Evolutionary conservation across 2,329 filamentous ascomycete species (phyloP).

Genomic region (Aspergillus novofumigatus): DNA sequence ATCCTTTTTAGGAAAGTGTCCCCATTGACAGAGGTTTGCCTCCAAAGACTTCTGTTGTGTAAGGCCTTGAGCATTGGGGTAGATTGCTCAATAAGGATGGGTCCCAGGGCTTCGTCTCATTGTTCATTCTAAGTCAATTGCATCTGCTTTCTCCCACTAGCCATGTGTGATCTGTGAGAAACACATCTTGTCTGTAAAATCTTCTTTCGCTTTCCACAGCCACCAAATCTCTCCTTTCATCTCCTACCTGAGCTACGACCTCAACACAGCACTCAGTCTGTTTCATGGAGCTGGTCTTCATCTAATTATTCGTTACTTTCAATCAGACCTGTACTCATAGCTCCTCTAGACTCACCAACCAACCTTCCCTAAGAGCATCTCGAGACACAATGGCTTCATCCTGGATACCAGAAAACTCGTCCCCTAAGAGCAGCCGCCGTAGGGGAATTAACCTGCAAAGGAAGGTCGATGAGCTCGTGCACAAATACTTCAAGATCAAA

Average conservation of each 20-base stretch:
- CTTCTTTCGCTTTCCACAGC: neutral
- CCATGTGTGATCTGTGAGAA: neutral
- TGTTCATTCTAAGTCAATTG: neutral
- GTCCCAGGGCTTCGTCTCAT: neutral
- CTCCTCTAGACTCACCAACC: neutral
- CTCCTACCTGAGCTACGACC: neutral
- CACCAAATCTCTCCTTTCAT: neutral
- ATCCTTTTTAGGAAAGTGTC: neutral
- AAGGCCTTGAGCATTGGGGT: neutral
- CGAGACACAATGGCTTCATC: neutral
- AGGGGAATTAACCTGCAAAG: neutral
- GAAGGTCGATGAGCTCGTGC: slow-evolving; percentile 23
- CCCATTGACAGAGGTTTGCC: neutral
- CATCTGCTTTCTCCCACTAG: neutral
- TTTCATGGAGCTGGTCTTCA: neutral
- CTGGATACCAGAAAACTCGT: neutral
- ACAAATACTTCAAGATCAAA: slow-evolving; percentile 22
- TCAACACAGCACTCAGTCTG: neutral
- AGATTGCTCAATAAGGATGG: neutral
- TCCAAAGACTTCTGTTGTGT: neutral
- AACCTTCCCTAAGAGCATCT: neutral
- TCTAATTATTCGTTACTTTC: neutral
- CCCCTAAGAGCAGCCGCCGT: neutral
- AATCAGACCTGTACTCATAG: neutral
- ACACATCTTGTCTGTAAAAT: neutral